Evolutionary conservation across 495 filamentous ascomycete genomes (phyloP).

Genomic region (Trichoderma virens): DNA sequence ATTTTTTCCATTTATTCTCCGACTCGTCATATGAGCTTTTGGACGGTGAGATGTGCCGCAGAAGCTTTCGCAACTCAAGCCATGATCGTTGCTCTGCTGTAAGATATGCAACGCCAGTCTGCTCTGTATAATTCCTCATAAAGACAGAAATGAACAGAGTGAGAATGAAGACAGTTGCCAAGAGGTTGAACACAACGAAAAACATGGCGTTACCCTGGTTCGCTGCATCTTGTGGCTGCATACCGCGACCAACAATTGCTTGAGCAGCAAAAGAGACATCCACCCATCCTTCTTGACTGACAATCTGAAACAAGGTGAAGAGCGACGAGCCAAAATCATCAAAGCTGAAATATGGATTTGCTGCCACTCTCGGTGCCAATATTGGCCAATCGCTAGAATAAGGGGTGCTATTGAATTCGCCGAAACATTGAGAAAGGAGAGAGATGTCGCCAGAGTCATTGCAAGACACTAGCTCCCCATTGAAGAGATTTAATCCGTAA

Average conservation of each 20-base stretch:
- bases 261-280: conserved; percentile 81
- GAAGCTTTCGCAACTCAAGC: conserved; percentile 88
- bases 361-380: conserved; percentile 67
- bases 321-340: conserved; percentile 87
- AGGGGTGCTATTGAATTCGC: conserved; percentile 70
- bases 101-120: conserved; percentile 93
- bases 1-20: conserved; percentile 65
- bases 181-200: conserved; percentile 93
- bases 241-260: conserved; percentile 66
- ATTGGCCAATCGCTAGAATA: conserved; percentile 68
- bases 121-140: conserved; percentile 99
- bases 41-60: conserved; percentile 88
- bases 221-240: conserved; percentile 58
- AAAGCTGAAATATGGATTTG: conserved; percentile 84
- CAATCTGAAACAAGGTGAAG: conserved; percentile 97
- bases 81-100: conserved; percentile 96
- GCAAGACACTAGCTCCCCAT: conserved; percentile 69
- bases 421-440: conserved; percentile 65
- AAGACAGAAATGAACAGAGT: conserved; percentile 98
- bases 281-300: conserved; percentile 96
- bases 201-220: conserved; percentile 84
- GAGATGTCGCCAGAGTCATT: conserved; percentile 59
- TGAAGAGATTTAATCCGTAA: conserved; percentile 88
- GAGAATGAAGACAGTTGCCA: conserved; percentile 94
- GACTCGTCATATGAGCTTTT: conserved; percentile 73